These are phyloP conservation scores for Solanum tacnaense DNA, from an alignment of 257 asterid genomes.

Conservation along the genomic window DNA sequence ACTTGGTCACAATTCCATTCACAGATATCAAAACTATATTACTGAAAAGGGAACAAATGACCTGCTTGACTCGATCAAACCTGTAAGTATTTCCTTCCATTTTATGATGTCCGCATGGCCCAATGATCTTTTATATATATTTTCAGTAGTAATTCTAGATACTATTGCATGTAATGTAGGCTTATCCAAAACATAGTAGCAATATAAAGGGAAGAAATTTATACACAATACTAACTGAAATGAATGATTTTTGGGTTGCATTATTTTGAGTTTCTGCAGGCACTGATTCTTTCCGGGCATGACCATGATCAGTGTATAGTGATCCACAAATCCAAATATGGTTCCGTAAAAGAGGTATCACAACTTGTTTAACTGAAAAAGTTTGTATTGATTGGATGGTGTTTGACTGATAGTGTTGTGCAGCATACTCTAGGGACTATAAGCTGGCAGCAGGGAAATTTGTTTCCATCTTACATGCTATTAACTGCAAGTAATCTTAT, in stretches of 20 bases:
- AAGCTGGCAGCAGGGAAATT: conserved; percentile 98
- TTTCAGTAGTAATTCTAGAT: not conserved
- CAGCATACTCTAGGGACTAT: conserved; percentile 97
- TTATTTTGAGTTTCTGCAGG: conserved; percentile 36
- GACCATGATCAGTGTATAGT: conserved; percentile 96
- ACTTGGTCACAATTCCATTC: not conserved
- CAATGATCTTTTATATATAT: not conserved
- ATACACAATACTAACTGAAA: not conserved
- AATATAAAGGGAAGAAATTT: not conserved
- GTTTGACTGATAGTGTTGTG: conserved; percentile 25
- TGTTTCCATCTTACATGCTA: conserved; percentile 90
- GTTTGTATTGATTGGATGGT: not conserved
- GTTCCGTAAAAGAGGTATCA: conserved; percentile 64
- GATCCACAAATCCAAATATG: conserved; percentile 42
- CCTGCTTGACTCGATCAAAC: conserved; percentile 57
- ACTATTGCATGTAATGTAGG: not conserved
- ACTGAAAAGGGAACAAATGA: conserved; percentile 37
- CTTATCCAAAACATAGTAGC: not conserved
- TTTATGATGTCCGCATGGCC: not conserved
- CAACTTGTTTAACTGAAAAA: not conserved
- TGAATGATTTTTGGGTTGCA: not conserved
- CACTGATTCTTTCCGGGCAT: conserved; percentile 79
- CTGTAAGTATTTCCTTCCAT: conserved; percentile 39
- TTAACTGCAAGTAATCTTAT: conserved; percentile 56
- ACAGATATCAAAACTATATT: conserved; percentile 86